These are phyloP conservation scores for Astrocystis sublimbata DNA, from an alignment of 495 filamentous ascomycete genomes.

Conservation along the genomic window DNA sequence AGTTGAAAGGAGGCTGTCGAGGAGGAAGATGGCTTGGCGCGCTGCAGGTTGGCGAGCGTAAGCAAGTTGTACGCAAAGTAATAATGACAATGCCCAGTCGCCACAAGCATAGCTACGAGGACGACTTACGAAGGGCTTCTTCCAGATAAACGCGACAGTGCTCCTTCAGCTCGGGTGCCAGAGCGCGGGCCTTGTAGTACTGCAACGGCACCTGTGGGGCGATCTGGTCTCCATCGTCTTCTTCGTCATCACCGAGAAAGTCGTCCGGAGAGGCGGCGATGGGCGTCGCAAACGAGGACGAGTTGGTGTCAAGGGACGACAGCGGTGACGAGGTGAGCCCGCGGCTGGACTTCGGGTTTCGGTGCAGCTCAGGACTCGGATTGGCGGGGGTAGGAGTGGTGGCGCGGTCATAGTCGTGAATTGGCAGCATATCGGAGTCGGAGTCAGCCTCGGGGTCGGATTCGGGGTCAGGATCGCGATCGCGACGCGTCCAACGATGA, in stretches of 20 bases:
- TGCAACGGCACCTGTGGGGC: neutral
- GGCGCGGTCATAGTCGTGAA: neutral
- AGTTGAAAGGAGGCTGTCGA: conserved; percentile 62
- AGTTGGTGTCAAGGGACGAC: conserved; percentile 9
- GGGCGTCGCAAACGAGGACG: conserved; percentile 7
- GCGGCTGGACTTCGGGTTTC: neutral
- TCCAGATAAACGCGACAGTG: conserved; percentile 74
- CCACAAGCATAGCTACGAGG: too few relatives aligned
- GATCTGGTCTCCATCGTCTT: neutral
- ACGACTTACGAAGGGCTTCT: conserved; percentile 65
- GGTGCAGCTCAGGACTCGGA: too few relatives aligned
- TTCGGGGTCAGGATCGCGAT: neutral
- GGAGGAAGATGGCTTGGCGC: conserved; percentile 65
- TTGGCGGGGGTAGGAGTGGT: neutral
- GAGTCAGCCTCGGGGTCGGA: neutral
- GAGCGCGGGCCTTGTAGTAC: conserved; percentile 55
- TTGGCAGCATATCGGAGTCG: conserved; percentile 10
- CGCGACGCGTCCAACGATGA: conserved; percentile 5
- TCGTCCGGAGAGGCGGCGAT: neutral
- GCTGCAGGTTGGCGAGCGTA: conserved; percentile 46
- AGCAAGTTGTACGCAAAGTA: neutral
- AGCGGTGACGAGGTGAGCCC: conserved; percentile 10
- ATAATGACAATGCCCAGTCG: too few relatives aligned
- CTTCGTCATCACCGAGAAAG: neutral
- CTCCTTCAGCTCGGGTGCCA: conserved; percentile 63